Evolutionary conservation across 2,329 filamentous ascomycete genomes (phyloP), one percentile per base, ranked within the genome.

Genomic region (Calonectria pteridis): DNA sequence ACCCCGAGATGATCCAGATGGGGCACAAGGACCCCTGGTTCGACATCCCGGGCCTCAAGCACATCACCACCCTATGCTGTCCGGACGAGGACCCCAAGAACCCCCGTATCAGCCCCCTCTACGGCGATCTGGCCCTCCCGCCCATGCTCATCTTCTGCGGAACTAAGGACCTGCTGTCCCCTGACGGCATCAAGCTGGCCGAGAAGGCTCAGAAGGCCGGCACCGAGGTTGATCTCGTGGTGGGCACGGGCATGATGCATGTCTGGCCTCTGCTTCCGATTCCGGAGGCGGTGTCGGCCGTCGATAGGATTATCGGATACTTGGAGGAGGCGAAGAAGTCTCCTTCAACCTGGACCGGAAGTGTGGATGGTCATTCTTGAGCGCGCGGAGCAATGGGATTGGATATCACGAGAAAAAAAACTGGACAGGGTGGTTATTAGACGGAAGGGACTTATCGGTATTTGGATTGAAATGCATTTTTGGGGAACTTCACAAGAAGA

Each of bases 171-270:
- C 67, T 83, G 20, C 46, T 84, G 72, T 75, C 75, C 14, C 82
- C 80, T 0, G 82, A 84, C 53, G 75, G 77, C 18, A 77, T 70
- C 58, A 77, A 77, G 53, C 81, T 83, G 77, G 82, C 77, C 9
- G 74, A 77, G 9, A 80, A 79, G 70, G 81, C 74, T 14, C 75
- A 67, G 71, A 77, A 77, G 10, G 70, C 77, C 14, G 81, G 80
- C 6, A 71, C 78, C 16, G 75, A 81, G 46, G 79, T 80, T 28
- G 81, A 81, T 40, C 63, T 82, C 13, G 75, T 83, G 6, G 51
- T 79, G 18, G 82, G 83, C 18, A 77, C 80, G 73, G 81, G 80
- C 7, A 80, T 84, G 82, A 75, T 83, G 62, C 83, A 84, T 40
- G 81, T 81, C 11, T 84, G 82, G 82, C 81, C 81, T 6, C 28